Percentiles rank a stretch among this genome's conserved stretches.
phyloP scores from a whole-genome alignment of 2,329 filamentous ascomycete genomes.

The Phaeoacremonium minimum region DNA sequence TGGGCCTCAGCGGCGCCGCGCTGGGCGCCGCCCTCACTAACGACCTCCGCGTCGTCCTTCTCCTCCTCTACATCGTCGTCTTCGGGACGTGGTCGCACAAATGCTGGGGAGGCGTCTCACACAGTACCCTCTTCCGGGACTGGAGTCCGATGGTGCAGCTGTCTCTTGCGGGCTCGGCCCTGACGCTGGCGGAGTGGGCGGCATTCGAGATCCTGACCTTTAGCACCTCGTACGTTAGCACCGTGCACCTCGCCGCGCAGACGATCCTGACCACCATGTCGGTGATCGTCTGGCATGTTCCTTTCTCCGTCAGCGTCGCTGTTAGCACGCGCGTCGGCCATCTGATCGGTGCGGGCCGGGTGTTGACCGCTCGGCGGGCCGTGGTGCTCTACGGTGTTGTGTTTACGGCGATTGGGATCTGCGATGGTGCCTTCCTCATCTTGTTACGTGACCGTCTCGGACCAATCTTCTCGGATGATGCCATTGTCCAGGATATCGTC shows the following conservation, averaged over 20 bases:
- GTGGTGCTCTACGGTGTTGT: constrained; percentile 24
- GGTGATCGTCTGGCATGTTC: constrained; percentile 35
- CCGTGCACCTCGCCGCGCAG: constrained; percentile 35
- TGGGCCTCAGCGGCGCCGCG: constrained; percentile 47
- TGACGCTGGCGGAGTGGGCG: constrained; percentile 36
- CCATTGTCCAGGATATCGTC: constrained; percentile 20
- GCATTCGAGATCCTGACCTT: constrained; percentile 38
- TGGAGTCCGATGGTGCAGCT: constrained; percentile 35
- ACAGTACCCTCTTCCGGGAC: constrained; percentile 23
- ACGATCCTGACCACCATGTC: constrained; percentile 34
- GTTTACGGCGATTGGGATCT: constrained; percentile 22
- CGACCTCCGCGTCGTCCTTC: constrained; percentile 39
- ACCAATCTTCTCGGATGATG: constrained; percentile 25
- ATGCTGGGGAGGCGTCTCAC: constrained; percentile 41
- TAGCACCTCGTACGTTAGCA: constrained; percentile 38
- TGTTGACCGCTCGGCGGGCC: constrained; percentile 24
- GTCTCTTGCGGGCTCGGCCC: constrained; percentile 30
- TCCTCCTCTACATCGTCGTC: constrained; percentile 39
- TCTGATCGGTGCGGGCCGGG: constrained; percentile 30
- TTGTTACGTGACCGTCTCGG: constrained; percentile 22
- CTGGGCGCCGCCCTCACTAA: constrained; percentile 44
- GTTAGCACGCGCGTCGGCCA: constrained; percentile 36
- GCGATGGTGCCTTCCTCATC: constrained; percentile 26
- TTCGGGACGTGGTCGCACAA: constrained; percentile 32
- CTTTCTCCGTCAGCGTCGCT: constrained; percentile 35